Evolutionary conservation across 2,329 filamentous ascomycete genomes (phyloP), one percentile per base, ranked within the genome.

Genomic region (Fusarium sp.): DNA sequence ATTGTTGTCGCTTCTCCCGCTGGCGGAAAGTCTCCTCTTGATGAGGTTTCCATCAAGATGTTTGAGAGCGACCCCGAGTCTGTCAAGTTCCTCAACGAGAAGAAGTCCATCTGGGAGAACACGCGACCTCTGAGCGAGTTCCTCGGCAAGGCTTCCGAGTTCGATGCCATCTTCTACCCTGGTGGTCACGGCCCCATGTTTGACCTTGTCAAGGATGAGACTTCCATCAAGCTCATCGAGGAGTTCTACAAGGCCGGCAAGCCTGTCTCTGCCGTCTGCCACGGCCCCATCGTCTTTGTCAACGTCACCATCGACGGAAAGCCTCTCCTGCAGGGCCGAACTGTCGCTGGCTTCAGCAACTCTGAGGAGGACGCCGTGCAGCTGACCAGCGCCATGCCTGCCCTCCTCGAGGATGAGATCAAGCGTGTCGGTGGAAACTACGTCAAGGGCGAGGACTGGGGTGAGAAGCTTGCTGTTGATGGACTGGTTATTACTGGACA

Each of bases 211-310:
- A 83, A 84, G 66, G 88, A 92, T 78, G 72, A 83, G 23, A 84
- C 85, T n/a, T 91, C 88, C 30, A 88, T 90, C 74, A 83, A 87
- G 71, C 83, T 94, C 39, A 90, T 92, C 77, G 83, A 85, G 70
- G 90, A 93, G 80, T 93, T 94, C 80, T 88, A 87, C 77, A 83
- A 84, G 43, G 85, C 87, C 4, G 88, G 87, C 72, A 93, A 93
- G 85, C 85, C 90, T 64, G 87, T 94, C 16, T 84, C 89, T 0
- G 90, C 92, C 5, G 91, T 94, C 54, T 94, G 92, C 85, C 92
- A 94, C 82, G 92, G 91, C 7, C 90, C 92, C 3, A 89, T 88
- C 5, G 92, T 88, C 14, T 84, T 94, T 18, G 85, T 87, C 58
- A 87, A 91, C 74, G 91, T 89, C 39, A 88, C 87, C 76, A 78